phyloP scores from a whole-genome alignment of 139 green algal species.

The Zygnema circumcarinatum region DNA sequence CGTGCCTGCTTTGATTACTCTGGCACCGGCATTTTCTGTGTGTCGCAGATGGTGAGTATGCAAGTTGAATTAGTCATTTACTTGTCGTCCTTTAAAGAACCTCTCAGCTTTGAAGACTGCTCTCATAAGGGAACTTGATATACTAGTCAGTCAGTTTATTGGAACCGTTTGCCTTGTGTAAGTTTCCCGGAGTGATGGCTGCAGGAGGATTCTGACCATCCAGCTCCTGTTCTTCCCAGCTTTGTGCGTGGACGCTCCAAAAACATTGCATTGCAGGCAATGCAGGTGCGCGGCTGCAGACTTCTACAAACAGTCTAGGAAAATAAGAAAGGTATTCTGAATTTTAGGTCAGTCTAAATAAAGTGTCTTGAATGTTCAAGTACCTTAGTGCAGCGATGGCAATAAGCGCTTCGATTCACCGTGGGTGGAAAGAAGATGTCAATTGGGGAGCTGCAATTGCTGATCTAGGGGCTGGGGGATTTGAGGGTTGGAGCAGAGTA shows the following conservation, averaged over 20 bases:
- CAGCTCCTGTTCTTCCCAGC: neutral
- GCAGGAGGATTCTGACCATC: neutral
- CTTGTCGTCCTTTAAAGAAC: neutral
- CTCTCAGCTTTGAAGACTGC: neutral
- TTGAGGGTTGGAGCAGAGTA: neutral
- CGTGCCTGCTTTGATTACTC: slow-evolving; percentile 31
- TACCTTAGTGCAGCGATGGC: neutral
- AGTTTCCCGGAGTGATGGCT: neutral
- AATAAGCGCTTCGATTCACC: neutral
- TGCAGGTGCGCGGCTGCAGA: neutral
- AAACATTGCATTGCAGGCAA: neutral
- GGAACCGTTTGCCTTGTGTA: neutral
- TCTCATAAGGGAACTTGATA: neutral
- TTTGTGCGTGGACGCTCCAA: neutral
- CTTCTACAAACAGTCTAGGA: too few species aligned
- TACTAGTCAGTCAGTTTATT: neutral
- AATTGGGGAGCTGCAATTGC: neutral
- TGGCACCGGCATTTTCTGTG: slow-evolving; percentile 18
- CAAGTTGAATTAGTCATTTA: neutral
- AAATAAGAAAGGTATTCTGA: neutral
- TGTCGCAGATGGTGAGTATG: slow-evolving; percentile 5
- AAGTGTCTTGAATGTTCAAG: neutral
- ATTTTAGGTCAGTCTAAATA: neutral
- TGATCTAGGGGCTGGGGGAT: neutral
- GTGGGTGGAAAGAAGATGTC: neutral